A percentile compares a stretch with the other conserved stretches of the same genome.
Evolutionary conservation across 2,329 filamentous ascomycete genomes (phyloP).

Genomic region (Zymoseptoria pseudotritici): DNA sequence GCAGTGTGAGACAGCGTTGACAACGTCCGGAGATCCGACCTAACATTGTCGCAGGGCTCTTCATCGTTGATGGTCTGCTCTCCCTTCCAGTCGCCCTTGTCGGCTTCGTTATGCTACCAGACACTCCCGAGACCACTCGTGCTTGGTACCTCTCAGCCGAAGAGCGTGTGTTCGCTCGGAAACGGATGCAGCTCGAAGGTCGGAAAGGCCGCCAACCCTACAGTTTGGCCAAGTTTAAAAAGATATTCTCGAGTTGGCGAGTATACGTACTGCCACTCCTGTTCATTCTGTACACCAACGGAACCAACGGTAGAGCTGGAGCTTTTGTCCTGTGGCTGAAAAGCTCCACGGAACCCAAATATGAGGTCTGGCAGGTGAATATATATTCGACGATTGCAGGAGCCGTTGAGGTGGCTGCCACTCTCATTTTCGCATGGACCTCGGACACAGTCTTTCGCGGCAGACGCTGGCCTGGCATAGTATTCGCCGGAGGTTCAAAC

Average conservation of each 20-base stretch:
- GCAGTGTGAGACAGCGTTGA: slow-evolving; percentile 36
- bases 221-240: slow-evolving; percentile 43
- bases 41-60: slow-evolving; percentile 2
- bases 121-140: slow-evolving; percentile 43
- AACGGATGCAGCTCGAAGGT: slow-evolving; percentile 46
- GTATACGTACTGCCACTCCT: slow-evolving; percentile 52
- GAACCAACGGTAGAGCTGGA: slow-evolving; percentile 44
- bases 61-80: slow-evolving; percentile 49
- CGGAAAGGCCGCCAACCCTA: slow-evolving; percentile 39
- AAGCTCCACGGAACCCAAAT: slow-evolving; percentile 36
- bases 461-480: slow-evolving; percentile 55
- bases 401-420: slow-evolving; percentile 51
- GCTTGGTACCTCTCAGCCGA: slow-evolving; percentile 39
- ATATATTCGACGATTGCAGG: slow-evolving; percentile 43
- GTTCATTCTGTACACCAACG: slow-evolving; percentile 60
- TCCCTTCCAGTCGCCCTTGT: slow-evolving; percentile 45
- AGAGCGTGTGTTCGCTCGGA: slow-evolving; percentile 40
- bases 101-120: slow-evolving; percentile 44
- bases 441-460: slow-evolving; percentile 55
- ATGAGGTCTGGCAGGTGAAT: slow-evolving; percentile 49
- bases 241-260: slow-evolving; percentile 57
- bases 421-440: slow-evolving; percentile 58
- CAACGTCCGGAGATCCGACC: not conserved
- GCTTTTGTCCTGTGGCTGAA: slow-evolving; percentile 47
- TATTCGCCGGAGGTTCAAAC: slow-evolving; percentile 46